Percentiles rank a stretch among this genome's conserved stretches.
Evolutionary conservation across 139 green algal species (phyloP).

Genomic region (Trebouxia sp.): DNA sequence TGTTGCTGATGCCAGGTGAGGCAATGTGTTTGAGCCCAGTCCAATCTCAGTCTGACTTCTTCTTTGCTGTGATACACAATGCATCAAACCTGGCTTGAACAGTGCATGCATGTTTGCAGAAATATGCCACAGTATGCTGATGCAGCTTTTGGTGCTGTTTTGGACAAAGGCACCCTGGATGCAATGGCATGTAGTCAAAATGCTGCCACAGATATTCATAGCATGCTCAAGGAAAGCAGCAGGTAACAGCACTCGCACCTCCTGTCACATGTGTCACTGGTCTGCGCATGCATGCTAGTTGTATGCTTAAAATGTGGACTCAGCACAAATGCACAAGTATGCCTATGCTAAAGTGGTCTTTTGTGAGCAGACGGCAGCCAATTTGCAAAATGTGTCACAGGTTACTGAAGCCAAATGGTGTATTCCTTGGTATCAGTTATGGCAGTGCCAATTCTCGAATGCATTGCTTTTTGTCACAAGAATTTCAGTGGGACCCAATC

Average conservation of each 20-base stretch:
- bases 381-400: background rate
- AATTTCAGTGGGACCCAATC: background rate
- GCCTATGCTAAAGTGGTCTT: too few relatives aligned
- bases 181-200: slow-evolving; percentile 15
- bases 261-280: too few relatives aligned
- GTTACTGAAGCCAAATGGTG: background rate
- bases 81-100: background rate
- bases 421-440: slow-evolving; percentile 19
- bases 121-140: slow-evolving; percentile 15
- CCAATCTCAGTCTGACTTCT: background rate
- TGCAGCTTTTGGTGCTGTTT: slow-evolving; percentile 18
- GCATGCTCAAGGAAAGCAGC: background rate
- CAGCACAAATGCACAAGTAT: too few relatives aligned
- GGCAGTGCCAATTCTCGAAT: slow-evolving; percentile 2
- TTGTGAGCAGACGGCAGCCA: too few relatives aligned
- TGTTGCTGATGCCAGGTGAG: slow-evolving; percentile 17
- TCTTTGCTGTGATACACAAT: background rate
- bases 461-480: background rate
- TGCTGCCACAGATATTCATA: background rate
- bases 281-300: too few relatives aligned
- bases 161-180: slow-evolving; percentile 29
- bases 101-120: background rate
- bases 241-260: too few relatives aligned
- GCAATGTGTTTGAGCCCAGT: background rate
- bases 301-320: too few relatives aligned